These are phyloP conservation scores for Acanthamoeba comandoni DNA, from an alignment of 208 protist genomes.

Conservation along the genomic window DNA sequence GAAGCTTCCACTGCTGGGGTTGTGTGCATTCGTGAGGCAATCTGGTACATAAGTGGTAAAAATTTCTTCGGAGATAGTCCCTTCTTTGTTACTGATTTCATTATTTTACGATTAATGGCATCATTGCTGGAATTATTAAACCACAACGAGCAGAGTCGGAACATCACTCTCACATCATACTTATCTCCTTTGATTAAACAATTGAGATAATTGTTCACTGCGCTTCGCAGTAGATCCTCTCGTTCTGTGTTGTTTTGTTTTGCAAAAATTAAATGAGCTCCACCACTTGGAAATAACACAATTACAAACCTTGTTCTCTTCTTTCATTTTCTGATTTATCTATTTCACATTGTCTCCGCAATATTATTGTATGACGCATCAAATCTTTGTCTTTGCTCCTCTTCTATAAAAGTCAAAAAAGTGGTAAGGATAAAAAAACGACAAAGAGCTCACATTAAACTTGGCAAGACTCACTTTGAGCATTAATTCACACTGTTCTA, in stretches of 20 bases:
- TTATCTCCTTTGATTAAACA: slow-evolving; percentile 72
- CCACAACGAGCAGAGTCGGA: slow-evolving; percentile 80
- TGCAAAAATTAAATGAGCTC: background rate
- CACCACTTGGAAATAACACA: background rate
- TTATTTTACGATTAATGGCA: too few relatives aligned
- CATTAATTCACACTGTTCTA: slow-evolving; percentile 35
- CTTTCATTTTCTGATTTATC: slow-evolving; percentile 56
- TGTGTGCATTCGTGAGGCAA: slow-evolving; percentile 76
- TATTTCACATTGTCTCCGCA: slow-evolving; percentile 61
- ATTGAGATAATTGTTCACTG: slow-evolving; percentile 72
- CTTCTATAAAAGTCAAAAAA: too few relatives aligned
- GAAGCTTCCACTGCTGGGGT: background rate
- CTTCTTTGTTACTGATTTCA: too few relatives aligned
- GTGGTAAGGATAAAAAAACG: too few relatives aligned
- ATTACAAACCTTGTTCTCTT: background rate
- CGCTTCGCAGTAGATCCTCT: slow-evolving; percentile 51
- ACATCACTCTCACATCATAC: slow-evolving; percentile 78
- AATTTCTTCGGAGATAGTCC: slow-evolving; percentile 79
- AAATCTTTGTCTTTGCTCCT: slow-evolving; percentile 67
- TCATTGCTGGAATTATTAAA: too few relatives aligned
- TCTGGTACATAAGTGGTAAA: slow-evolving; percentile 84
- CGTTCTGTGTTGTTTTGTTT: slow-evolving; percentile 29
- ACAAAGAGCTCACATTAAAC: too few relatives aligned
- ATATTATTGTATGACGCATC: slow-evolving; percentile 5
- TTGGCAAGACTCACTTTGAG: too few relatives aligned